Base-by-base conservation (phyloP, 768 basidiomycete genomes). In the Collybia nuda region DNA sequence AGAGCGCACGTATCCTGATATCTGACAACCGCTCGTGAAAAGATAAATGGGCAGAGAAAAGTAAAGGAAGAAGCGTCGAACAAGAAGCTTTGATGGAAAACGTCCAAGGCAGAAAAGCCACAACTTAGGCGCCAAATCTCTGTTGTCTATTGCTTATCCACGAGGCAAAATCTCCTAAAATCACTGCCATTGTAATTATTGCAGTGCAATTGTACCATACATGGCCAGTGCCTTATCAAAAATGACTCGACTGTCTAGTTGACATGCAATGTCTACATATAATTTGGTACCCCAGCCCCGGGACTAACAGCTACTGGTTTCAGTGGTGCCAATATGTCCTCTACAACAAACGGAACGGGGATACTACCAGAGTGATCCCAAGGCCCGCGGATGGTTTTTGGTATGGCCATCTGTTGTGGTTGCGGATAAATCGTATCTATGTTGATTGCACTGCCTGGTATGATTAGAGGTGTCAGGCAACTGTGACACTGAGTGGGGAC, bases 331-430 rank as follows among this genome's bases (percentile, higher is more conserved):
- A 85, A 57, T 49, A 85, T 48, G 32, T 61, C 67, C 47, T 74
- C 76, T 50, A 81, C 72, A 53, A 82, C 74, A 50, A 84, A 61
- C 19, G 55, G 65, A 36, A 76, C 51, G 14, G 53, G 24, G 37
- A 81, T 73, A 51, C 72, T 70, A 42, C 73, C 67, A 22, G 78
- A 76, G 57, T 84, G 78, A 57, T 82, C 79, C 82, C 84, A 84
- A 15, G 84, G 82, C 0, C 81, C 81, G 15, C 81, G 72, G 36
- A 68, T 39, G 21, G 56, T 51, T 58, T 52, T 62, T 19, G 52
- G 51, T 17, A 48, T 56, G 41, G 28, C 55, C 36, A 52, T 60
- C 7, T 57, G 51, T 18, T 61, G 58, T 23, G 56, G 59, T 5
- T 61, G 55, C 12, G 39, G 50, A 43, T 47, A 48, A 26, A 35